Conservation (phyloP, 2,329 filamentous ascomycete genomes). For the Corinectria fuckeliana region DNA sequence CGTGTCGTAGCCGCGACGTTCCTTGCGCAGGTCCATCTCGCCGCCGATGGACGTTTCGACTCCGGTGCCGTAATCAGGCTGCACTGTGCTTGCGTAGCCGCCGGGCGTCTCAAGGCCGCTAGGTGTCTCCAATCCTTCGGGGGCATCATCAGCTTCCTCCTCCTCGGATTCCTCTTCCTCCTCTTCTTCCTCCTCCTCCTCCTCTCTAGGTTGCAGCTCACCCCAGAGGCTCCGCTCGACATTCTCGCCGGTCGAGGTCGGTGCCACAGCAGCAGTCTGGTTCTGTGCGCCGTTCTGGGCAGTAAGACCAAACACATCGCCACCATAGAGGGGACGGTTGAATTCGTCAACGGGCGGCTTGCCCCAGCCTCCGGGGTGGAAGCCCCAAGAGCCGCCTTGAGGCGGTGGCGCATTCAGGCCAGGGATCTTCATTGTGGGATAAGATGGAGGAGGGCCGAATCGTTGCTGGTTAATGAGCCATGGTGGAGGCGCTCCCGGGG, state of each 20-base stretch:
- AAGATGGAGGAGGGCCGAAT: conserved; percentile 90
- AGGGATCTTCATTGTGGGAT: conserved; percentile 92
- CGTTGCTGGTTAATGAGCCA: conserved; percentile 98
- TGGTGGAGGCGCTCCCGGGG: conserved; percentile 88
- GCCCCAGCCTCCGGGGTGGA: conserved; percentile 92
- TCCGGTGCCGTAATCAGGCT: conserved; percentile 77
- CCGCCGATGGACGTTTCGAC: conserved; percentile 77
- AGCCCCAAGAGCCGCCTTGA: conserved; percentile 89
- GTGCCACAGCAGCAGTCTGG: conserved; percentile 45
- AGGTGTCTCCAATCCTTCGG: conserved; percentile 74
- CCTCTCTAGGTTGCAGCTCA: conserved; percentile 80
- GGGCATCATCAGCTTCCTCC: conserved; percentile 65
- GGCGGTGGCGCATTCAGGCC: conserved; percentile 94
- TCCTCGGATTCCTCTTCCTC: conserved; percentile 76
- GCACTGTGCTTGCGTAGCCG: conserved; percentile 79
- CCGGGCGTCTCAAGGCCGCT: conserved; percentile 81
- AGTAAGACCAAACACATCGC: conserved; percentile 88
- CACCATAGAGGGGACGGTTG: conserved; percentile 88
- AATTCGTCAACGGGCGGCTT: conserved; percentile 95
- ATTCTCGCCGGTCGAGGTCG: conserved; percentile 67
- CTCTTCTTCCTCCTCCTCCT: conserved; percentile 76
- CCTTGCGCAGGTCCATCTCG: conserved; percentile 90
- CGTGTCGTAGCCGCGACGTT: conserved; percentile 81
- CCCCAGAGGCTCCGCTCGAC: conserved; percentile 92
- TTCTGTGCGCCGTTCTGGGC: conserved; percentile 47